Base-by-base conservation (phyloP, 257 asterid species). In the Gentiana dahurica region DNA sequence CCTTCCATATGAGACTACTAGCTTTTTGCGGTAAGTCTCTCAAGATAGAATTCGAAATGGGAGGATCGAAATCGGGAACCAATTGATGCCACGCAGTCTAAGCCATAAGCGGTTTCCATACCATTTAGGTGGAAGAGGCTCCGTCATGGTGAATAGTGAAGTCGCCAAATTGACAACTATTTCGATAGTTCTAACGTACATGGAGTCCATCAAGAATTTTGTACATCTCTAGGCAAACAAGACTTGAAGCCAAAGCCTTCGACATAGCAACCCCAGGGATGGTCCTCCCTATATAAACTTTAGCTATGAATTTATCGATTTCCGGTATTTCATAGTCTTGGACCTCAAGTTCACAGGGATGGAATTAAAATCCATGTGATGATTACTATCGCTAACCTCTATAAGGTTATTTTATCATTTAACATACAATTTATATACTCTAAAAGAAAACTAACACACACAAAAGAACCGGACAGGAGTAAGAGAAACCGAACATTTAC, bases 291-390 rank as follows among this genome's bases (percentile, higher is more conserved):
- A 95, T 95, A 5, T 85, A 85, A 71, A 89, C 77, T 65, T 85
- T 89, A 62, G 97, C 97, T 70, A 79, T 79, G 66, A 89, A 24
- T 0, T 24, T 24, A 24, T 24, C 24, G 24, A 24, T 24, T 24
- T 24, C 24, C 24, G 24, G 24, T 85, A 64, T 83, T 89, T 87
- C 65, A 74, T 89, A 89, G 60, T 89, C 65, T 95, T 79, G 12
- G 97, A 95, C 77, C 97, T 85, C 97, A 89, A 85, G 79, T 89
- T 88, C 12, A 95, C 97, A 38, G 85, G 94, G 11, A 85, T 94
- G 1, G 97, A 86, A 15, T 85, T 83, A 70, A 85, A 55, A 68
- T 89, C 97, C 95, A 89, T 83, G 67, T 89, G 97, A 74, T 77
- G 81, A 59, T 89, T 89, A 49, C 91, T 81, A 65, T 85, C 97